A percentile compares a stretch with the other conserved stretches of the same genome.
Conservation (phyloP, 192 early-diverging fungal species). For the Rhizophlyctis rosea region DNA sequence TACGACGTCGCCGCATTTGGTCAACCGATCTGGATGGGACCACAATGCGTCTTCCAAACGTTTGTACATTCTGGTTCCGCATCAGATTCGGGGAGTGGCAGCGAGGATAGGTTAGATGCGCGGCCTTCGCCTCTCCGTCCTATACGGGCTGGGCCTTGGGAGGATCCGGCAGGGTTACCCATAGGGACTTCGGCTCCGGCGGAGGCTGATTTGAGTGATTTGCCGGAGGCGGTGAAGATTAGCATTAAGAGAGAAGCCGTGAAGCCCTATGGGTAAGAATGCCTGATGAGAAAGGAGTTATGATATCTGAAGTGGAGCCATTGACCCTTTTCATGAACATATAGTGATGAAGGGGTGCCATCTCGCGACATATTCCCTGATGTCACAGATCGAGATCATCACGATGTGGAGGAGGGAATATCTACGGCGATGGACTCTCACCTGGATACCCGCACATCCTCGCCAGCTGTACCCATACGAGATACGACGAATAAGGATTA, state of each 20-base stretch:
- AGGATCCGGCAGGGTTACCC: not conserved
- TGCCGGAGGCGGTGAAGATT: conserved; percentile 7
- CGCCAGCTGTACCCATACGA: not conserved
- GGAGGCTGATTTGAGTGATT: conserved; percentile 19
- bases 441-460: not conserved
- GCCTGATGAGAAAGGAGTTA: too few relatives aligned
- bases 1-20: conserved; percentile 22
- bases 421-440: conserved; percentile 21
- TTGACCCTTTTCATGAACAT: not conserved
- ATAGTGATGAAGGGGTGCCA: not conserved
- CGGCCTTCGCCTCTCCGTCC: too few relatives aligned
- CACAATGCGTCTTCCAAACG: conserved; percentile 30
- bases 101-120: too few relatives aligned
- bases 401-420: conserved; percentile 7
- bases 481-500: not conserved
- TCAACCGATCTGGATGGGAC: conserved; percentile 33
- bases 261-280: conserved; percentile 24
- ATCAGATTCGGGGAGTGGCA: not conserved
- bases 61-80: conserved; percentile 5
- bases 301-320: too few relatives aligned
- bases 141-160: not conserved
- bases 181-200: not conserved
- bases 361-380: conserved; percentile 14
- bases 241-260: conserved; percentile 18
- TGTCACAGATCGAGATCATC: conserved; percentile 1